phyloP scores from a whole-genome alignment of 2,329 filamentous ascomycete species.

The Thielaviopsis musarum region DNA sequence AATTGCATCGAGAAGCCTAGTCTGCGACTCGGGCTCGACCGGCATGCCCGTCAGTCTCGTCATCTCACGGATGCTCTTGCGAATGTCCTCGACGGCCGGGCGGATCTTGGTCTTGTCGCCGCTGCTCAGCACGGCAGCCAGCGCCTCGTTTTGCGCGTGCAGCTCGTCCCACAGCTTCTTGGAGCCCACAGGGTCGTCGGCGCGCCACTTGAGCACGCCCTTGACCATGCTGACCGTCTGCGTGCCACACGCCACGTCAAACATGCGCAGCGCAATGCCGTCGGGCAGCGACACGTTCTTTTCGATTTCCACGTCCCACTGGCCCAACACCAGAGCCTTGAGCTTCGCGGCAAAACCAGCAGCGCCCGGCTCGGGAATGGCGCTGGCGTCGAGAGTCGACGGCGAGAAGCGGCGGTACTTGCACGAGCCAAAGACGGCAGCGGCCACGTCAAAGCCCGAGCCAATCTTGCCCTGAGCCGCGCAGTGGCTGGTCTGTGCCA shows the following conservation, averaged over 20 bases:
- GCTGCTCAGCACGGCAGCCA: slow-evolving; percentile 47
- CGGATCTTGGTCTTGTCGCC: slow-evolving; percentile 27
- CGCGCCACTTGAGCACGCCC: slow-evolving; percentile 69
- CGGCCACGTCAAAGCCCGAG: slow-evolving; percentile 87
- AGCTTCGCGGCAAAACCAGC: slow-evolving; percentile 51
- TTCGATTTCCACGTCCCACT: slow-evolving; percentile 65
- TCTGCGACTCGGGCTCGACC: slow-evolving; percentile 80
- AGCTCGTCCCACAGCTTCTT: slow-evolving; percentile 51
- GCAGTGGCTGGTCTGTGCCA: slow-evolving; percentile 85
- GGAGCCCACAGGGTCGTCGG: slow-evolving; percentile 44
- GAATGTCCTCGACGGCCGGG: slow-evolving; percentile 32
- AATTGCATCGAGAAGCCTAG: slow-evolving; percentile 63
- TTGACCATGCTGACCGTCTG: slow-evolving; percentile 95
- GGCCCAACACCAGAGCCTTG: slow-evolving; percentile 39
- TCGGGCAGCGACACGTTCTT: slow-evolving; percentile 43
- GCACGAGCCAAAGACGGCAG: slow-evolving; percentile 82
- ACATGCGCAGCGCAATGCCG: slow-evolving; percentile 72
- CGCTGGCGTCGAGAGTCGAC: slow-evolving; percentile 37
- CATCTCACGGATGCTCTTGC: slow-evolving; percentile 58
- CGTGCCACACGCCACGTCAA: slow-evolving; percentile 86
- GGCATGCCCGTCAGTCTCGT: slow-evolving; percentile 57
- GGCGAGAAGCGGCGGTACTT: slow-evolving; percentile 89
- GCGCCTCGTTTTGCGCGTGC: slow-evolving; percentile 54
- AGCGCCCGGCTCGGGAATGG: slow-evolving; percentile 48
- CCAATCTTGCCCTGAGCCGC: slow-evolving; percentile 94